Evolutionary conservation across 169 alveolate species (phyloP).

Genomic region (Plasmodium fragile): DNA sequence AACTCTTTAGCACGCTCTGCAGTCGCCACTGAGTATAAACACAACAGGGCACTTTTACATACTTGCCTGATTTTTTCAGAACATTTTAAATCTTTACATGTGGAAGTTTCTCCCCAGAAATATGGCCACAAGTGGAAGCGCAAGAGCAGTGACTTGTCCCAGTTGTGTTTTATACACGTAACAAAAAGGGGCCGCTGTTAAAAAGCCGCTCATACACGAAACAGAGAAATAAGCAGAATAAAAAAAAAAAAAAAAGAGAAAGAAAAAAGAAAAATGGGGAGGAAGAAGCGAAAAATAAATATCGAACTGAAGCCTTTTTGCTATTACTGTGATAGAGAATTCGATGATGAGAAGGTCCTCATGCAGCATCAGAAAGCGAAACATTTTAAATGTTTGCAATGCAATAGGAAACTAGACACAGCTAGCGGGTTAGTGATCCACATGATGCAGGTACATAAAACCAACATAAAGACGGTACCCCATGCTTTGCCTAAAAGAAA

Average conservation of each 20-base stretch:
- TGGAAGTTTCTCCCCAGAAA: not conserved
- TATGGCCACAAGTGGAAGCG: not conserved
- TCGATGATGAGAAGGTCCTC: slow-evolving; percentile 96
- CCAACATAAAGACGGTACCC: slow-evolving; percentile 93
- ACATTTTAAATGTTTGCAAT: slow-evolving; percentile 95
- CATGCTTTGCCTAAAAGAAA: slow-evolving; percentile 97
- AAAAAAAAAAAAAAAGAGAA: too few species aligned
- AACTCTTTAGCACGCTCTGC: not conserved
- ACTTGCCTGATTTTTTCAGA: not conserved
- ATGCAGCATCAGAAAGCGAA: slow-evolving; percentile 98
- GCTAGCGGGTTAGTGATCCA: slow-evolving; percentile 94
- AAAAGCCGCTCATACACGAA: not conserved
- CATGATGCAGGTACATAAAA: slow-evolving; percentile 95
- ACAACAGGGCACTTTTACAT: slow-evolving; percentile 10
- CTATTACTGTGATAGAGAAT: slow-evolving; percentile 97
- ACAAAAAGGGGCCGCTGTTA: not conserved
- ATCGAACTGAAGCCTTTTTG: slow-evolving; percentile 96
- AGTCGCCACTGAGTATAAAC: not conserved
- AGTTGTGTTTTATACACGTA: not conserved
- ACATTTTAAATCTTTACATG: not conserved
- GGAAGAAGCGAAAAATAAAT: slow-evolving; percentile 94
- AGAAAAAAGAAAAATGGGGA: slow-evolving; percentile 88
- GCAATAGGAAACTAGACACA: slow-evolving; percentile 96
- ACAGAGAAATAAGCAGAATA: not conserved
- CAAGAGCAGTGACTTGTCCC: not conserved